Evolutionary conservation across 768 basidiomycete species (phyloP).

Genomic region (Mycena kentingensis): DNA sequence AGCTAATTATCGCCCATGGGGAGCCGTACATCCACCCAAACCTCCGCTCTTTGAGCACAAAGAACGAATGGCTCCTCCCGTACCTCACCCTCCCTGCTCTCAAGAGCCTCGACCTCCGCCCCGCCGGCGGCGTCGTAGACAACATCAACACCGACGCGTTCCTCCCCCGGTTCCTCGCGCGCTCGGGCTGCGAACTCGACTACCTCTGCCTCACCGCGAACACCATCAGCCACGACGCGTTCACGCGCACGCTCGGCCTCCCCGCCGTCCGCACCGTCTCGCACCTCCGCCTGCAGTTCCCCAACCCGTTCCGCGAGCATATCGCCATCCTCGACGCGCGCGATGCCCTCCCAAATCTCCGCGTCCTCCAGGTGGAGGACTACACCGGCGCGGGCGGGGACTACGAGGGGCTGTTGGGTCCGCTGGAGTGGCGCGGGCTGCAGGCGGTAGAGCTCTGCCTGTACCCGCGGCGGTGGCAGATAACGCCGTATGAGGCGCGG

Average conservation of each 20-base stretch:
- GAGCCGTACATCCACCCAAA: not conserved
- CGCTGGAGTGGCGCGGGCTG: not conserved
- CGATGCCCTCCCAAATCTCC: not conserved
- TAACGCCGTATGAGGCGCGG: not conserved
- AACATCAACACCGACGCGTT: slow-evolving; percentile 1
- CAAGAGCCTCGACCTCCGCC: not conserved
- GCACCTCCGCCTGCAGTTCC: not conserved
- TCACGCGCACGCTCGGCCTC: not conserved
- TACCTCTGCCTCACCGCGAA: not conserved
- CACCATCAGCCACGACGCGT: not conserved
- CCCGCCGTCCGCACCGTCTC: not conserved
- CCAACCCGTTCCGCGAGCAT: not conserved
- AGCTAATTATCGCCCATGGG: not conserved
- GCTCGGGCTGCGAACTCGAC: not conserved
- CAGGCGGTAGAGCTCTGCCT: not conserved
- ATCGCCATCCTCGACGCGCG: not conserved
- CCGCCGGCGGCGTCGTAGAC: not conserved
- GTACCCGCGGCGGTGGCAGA: not conserved
- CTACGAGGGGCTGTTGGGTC: not conserved
- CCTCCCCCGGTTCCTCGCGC: not conserved
- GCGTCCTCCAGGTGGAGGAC: not conserved
- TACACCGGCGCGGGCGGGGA: not conserved
- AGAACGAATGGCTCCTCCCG: not conserved
- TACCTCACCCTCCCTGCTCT: not conserved
- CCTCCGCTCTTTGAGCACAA: not conserved